Percentiles rank a stretch among this genome's conserved stretches.
Conservation (phyloP, 768 basidiomycete species). For the Kondoa subrosea region DNA sequence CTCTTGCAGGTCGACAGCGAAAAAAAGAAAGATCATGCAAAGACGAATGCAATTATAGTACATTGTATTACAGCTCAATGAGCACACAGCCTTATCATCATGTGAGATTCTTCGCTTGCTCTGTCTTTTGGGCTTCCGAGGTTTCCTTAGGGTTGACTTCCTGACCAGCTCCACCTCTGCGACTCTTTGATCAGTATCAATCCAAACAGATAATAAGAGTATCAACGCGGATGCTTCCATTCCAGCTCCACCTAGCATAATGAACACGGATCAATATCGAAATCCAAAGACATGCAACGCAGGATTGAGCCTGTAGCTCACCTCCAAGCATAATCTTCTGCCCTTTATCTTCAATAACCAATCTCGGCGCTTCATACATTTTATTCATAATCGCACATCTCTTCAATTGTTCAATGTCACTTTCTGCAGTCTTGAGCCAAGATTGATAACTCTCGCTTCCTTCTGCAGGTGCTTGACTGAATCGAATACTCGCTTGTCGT, state of each 20-base stretch:
- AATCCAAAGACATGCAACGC: not conserved
- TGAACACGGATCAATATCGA: no score
- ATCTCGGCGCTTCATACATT: constrained; percentile 4
- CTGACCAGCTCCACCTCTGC: not conserved
- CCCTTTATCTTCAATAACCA: constrained; percentile 1
- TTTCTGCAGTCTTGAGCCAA: not conserved
- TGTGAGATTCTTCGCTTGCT: not conserved
- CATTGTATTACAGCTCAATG: no score
- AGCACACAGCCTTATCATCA: no score
- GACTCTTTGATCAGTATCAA: no score
- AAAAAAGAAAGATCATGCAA: no score
- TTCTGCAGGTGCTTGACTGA: not conserved
- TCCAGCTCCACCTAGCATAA: not conserved
- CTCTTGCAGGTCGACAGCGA: no score
- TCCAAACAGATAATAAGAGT: no score
- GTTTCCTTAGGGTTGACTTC: not conserved
- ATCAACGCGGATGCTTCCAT: not conserved
- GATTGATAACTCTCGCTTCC: not conserved
- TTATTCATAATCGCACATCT: constrained; percentile 1
- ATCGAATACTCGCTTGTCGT: not conserved
- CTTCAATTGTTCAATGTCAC: not conserved
- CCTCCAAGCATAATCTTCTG: not conserved
- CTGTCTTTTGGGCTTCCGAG: not conserved
- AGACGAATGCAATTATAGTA: no score
- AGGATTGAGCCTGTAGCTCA: not conserved